A percentile compares a stretch with the other conserved stretches of the same genome.
Conservation (phyloP, 2,329 filamentous ascomycete genomes). For the Phialophora tarda region DNA sequence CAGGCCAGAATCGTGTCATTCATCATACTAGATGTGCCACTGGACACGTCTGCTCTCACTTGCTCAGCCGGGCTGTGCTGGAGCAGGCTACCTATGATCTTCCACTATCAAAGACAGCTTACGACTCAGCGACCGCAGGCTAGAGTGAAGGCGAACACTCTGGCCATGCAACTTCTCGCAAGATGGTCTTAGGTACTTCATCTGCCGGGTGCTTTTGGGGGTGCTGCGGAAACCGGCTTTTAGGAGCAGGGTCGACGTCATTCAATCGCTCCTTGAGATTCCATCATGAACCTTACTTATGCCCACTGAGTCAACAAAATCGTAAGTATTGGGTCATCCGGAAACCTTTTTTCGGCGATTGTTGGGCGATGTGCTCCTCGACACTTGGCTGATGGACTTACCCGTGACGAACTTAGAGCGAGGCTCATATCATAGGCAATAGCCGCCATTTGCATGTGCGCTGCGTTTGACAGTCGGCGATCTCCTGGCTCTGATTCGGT, state of each 20-base stretch:
- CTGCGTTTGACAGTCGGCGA: constrained; percentile 4
- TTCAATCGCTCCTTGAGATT: constrained; percentile 9
- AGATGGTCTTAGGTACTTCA: neutral
- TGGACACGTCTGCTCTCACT: neutral
- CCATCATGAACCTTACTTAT: neutral
- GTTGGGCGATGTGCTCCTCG: constrained; percentile 12
- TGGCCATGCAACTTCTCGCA: neutral
- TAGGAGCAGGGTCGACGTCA: constrained; percentile 10
- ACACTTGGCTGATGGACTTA: neutral
- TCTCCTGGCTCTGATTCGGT: constrained; percentile 6
- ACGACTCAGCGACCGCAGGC: constrained; percentile 1
- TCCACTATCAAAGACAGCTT: constrained; percentile 7
- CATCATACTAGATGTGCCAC: neutral
- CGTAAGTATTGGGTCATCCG: neutral
- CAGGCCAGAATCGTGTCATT: constrained; percentile 13
- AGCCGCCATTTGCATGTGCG: constrained; percentile 23
- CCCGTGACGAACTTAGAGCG: neutral
- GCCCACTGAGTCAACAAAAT: neutral
- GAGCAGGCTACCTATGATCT: constrained; percentile 4
- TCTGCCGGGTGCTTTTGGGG: neutral
- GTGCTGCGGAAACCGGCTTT: neutral
- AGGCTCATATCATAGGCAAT: constrained; percentile 4
- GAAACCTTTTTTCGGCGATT: neutral
- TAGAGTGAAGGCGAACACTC: neutral
- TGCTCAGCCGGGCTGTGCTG: constrained; percentile 19